These are phyloP conservation scores for Xylaria sp. DNA, from an alignment of 2,329 filamentous ascomycete genomes.

Conservation along the genomic window DNA sequence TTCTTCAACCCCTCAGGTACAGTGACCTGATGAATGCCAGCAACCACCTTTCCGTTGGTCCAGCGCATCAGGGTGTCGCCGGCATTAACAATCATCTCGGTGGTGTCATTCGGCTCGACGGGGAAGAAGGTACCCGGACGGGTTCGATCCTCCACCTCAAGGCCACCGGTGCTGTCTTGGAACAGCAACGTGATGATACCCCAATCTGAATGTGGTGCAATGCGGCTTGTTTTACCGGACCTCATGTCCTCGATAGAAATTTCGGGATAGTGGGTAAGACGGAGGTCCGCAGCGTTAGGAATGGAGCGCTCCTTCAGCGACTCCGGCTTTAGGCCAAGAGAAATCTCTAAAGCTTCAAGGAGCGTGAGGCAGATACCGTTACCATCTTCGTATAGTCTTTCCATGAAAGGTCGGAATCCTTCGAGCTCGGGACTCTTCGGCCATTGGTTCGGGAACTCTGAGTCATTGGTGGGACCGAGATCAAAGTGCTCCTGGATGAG, in stretches of 20 bases:
- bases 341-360: slow-evolving; percentile 26
- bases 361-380: slow-evolving; percentile 15
- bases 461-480: slow-evolving; percentile 15
- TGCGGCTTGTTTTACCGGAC: slow-evolving; percentile 29
- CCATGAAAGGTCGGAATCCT: slow-evolving; percentile 31
- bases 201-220: slow-evolving; percentile 38
- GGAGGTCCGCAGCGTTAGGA: slow-evolving; percentile 31
- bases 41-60: slow-evolving; percentile 38
- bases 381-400: slow-evolving; percentile 12
- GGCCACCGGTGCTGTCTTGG: slow-evolving; percentile 52
- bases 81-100: slow-evolving; percentile 49
- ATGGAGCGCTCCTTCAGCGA: slow-evolving; percentile 25
- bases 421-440: slow-evolving; percentile 15
- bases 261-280: slow-evolving; percentile 32
- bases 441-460: slow-evolving; percentile 32
- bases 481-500: slow-evolving; percentile 32
- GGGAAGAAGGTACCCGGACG: slow-evolving; percentile 26
- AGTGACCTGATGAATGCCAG: slow-evolving; percentile 39
- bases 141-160: slow-evolving; percentile 50
- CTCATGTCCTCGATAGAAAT: slow-evolving; percentile 24
- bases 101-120: slow-evolving; percentile 23
- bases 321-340: slow-evolving; percentile 17
- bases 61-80: slow-evolving; percentile 51
- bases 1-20: slow-evolving; percentile 24
- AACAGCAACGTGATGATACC: slow-evolving; percentile 52